These are phyloP conservation scores for Rubus idaeus DNA, from an alignment of 306 rosid species.

Conservation along the genomic window DNA sequence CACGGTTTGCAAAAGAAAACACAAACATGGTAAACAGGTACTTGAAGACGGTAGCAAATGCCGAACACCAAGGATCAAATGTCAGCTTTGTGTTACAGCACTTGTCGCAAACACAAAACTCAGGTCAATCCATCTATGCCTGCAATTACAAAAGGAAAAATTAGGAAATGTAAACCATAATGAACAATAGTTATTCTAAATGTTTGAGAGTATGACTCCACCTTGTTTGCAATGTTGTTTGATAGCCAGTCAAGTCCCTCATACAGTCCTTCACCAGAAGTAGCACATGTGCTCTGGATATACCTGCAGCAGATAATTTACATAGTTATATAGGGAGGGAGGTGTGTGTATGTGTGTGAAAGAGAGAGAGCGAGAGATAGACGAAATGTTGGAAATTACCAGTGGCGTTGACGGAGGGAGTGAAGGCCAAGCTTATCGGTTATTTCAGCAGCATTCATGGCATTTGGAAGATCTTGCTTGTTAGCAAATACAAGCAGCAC, in stretches of 20 bases:
- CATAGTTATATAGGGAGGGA: not conserved
- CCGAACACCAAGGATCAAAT: conserved; percentile 24
- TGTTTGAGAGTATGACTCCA: conserved; percentile 9
- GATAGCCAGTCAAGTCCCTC: conserved; percentile 93
- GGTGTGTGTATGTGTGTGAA: not conserved
- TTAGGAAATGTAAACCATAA: not conserved
- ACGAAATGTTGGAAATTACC: conserved; percentile 36
- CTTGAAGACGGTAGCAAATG: conserved; percentile 34
- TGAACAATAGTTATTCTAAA: not conserved
- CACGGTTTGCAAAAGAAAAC: conserved; percentile 28
- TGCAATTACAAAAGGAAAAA: conserved; percentile 34
- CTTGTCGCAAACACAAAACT: conserved; percentile 19
- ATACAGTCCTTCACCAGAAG: conserved; percentile 86
- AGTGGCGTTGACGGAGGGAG: conserved; percentile 90
- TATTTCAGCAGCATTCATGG: conserved; percentile 91
- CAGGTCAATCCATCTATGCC: conserved; percentile 43
- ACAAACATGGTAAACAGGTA: conserved; percentile 29
- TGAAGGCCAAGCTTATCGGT: conserved; percentile 88
- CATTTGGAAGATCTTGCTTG: conserved; percentile 94
- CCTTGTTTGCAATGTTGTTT: conserved; percentile 84
- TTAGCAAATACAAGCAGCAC: conserved; percentile 86
- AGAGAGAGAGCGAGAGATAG: not conserved
- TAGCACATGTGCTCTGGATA: conserved; percentile 89
- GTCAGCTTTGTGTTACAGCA: conserved; percentile 29
- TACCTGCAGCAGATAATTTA: conserved; percentile 44